These are phyloP conservation scores for Umbelopsis sp. DNA, from an alignment of 192 early-diverging fungal genomes.

Conservation along the genomic window DNA sequence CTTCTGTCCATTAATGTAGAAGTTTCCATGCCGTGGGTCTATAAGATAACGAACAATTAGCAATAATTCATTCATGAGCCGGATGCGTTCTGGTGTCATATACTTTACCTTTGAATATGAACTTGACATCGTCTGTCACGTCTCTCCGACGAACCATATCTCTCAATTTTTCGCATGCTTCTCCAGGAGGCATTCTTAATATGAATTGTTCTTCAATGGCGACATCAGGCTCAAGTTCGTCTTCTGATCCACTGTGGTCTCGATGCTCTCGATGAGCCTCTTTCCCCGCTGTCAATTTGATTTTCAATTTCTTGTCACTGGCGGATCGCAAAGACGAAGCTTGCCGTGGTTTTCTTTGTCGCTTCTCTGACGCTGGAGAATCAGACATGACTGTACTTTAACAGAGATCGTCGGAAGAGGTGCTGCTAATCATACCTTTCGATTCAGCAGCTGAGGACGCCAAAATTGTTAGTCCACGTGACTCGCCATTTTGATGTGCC, in stretches of 20 bases:
- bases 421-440: no score
- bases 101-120: constrained; percentile 40
- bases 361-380: constrained; percentile 5
- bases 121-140: constrained; percentile 39
- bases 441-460: no score
- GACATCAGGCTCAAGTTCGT: constrained; percentile 68
- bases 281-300: constrained; percentile 35
- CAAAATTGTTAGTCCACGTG: no score
- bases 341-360: constrained; percentile 4
- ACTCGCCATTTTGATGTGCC: no score
- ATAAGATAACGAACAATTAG: background rate
- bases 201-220: constrained; percentile 86
- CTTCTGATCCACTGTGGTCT: constrained; percentile 35
- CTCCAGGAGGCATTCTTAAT: constrained; percentile 63
- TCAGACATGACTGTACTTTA: background rate
- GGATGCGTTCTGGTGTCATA: background rate
- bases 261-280: constrained; percentile 3
- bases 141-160: constrained; percentile 54
- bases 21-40: constrained; percentile 64
- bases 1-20: constrained; percentile 53
- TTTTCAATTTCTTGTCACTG: constrained; percentile 33
- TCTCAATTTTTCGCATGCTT: constrained; percentile 51
- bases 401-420: background rate
- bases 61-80: background rate
- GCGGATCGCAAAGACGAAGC: background rate